These are phyloP conservation scores for Thalassiosira exigua DNA, from an alignment of 352 stramenopile genomes.

Conservation along the genomic window DNA sequence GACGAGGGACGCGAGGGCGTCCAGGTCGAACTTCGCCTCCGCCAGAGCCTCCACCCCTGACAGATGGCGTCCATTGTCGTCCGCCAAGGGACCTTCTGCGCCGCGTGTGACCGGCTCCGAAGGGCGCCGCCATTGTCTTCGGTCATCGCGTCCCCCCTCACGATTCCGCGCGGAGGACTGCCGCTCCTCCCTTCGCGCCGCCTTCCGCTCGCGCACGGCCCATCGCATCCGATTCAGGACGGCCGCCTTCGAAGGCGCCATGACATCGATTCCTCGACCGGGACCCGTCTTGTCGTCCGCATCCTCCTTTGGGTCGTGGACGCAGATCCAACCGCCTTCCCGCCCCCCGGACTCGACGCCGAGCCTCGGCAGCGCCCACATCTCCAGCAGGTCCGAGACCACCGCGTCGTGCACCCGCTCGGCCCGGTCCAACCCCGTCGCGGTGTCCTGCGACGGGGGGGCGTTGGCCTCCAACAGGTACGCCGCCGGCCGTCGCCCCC, in stretches of 20 bases:
- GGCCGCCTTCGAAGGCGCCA: constrained; percentile 78
- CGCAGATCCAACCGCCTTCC: constrained; percentile 49
- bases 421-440: constrained; percentile 72
- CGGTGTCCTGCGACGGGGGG: constrained; percentile 81
- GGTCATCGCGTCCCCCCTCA: background rate
- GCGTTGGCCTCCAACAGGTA: constrained; percentile 83
- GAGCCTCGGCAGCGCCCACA: constrained; percentile 73
- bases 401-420: constrained; percentile 79
- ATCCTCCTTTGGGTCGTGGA: constrained; percentile 13
- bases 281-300: background rate
- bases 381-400: constrained; percentile 66
- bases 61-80: too few species aligned
- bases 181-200: constrained; percentile 35
- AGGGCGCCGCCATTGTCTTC: background rate
- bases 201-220: constrained; percentile 72
- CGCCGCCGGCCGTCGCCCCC: constrained; percentile 45
- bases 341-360: constrained; percentile 9
- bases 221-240: constrained; percentile 80
- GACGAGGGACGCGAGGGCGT: constrained; percentile 36
- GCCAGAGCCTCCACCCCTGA: background rate
- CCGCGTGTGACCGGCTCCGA: too few species aligned
- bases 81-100: too few species aligned
- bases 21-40: constrained; percentile 1
- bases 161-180: background rate
- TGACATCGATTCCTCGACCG: too few species aligned